Evolutionary conservation across 2,329 filamentous ascomycete species (phyloP).

Genomic region (Botrytis tulipae): DNA sequence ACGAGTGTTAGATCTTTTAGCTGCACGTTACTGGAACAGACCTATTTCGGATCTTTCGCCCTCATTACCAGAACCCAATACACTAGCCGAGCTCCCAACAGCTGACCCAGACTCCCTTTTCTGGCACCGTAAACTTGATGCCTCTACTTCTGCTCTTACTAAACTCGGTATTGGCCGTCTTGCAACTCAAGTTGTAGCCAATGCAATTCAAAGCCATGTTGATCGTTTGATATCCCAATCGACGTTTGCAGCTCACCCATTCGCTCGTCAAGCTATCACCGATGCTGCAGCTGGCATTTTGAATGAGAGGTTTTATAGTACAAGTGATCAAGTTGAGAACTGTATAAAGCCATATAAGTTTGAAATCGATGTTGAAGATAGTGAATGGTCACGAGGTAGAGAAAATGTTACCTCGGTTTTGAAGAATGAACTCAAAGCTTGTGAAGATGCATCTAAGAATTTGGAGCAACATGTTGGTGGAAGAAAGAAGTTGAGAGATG

Average conservation of each 20-base stretch:
- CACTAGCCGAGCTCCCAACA: constrained; percentile 75
- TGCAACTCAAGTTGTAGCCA: constrained; percentile 86
- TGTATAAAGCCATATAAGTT: constrained; percentile 99
- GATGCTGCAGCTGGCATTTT: constrained; percentile 88
- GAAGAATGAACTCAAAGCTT: constrained; percentile 84
- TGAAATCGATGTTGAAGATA: constrained; percentile 89
- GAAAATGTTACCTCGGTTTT: constrained; percentile 78
- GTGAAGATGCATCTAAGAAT: constrained; percentile 71
- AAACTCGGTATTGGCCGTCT: constrained; percentile 91
- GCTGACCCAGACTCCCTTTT: constrained; percentile 81
- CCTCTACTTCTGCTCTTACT: constrained; percentile 83
- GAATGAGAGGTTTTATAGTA: constrained; percentile 94
- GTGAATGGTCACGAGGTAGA: constrained; percentile 82
- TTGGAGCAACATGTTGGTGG: constrained; percentile 79
- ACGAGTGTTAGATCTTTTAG: constrained; percentile 87
- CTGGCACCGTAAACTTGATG: constrained; percentile 93
- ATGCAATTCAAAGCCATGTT: constrained; percentile 80
- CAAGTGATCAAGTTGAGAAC: constrained; percentile 96
- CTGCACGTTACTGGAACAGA: constrained; percentile 96
- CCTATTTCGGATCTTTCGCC: constrained; percentile 80
- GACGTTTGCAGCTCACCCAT: constrained; percentile 86
- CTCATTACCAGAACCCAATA: constrained; percentile 65
- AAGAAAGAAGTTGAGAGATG: constrained; percentile 80
- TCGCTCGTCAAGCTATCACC: constrained; percentile 87
- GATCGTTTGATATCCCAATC: constrained; percentile 75